Evolutionary conservation across 2,329 filamentous ascomycete species (phyloP).

Genomic region (Bertia moriformis): DNA sequence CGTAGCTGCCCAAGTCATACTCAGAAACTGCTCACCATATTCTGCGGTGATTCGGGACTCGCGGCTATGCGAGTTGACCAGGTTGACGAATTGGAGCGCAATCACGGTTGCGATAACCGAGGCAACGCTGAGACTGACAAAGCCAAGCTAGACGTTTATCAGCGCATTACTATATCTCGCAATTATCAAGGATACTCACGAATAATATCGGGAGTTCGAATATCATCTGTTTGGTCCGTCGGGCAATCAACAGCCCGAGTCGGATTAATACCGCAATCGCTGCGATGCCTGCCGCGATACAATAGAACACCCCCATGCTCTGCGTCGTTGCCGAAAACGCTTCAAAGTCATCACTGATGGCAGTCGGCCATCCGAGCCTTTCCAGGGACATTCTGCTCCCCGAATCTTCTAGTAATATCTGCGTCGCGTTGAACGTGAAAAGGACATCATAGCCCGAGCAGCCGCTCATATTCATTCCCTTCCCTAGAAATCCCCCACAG

Average conservation of each 20-base stretch:
- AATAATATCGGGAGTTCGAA: not conserved
- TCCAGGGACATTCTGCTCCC: not conserved
- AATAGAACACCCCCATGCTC: constrained; percentile 6
- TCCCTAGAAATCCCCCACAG: constrained; percentile 4
- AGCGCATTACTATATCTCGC: too few species aligned
- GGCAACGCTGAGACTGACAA: constrained; percentile 5
- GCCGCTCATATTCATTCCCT: not conserved
- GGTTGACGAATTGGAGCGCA: constrained; percentile 4
- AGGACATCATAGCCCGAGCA: not conserved
- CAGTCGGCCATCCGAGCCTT: not conserved
- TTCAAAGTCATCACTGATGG: not conserved
- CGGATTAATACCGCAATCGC: not conserved
- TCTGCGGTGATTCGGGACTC: constrained; percentile 3
- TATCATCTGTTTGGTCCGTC: not conserved
- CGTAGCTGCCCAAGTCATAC: constrained; percentile 6
- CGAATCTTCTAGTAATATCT: not conserved
- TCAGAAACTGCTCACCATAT: constrained; percentile 4
- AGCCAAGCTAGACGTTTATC: constrained; percentile 3
- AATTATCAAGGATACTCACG: too few species aligned
- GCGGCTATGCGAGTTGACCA: constrained; percentile 6
- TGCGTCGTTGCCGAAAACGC: constrained; percentile 5
- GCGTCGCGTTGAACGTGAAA: not conserved
- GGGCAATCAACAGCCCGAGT: not conserved
- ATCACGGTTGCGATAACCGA: constrained; percentile 5
- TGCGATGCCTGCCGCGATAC: constrained; percentile 4